A percentile compares a stretch with the other conserved stretches of the same genome.
Evolutionary conservation across 2,329 filamentous ascomycete genomes (phyloP).

Genomic region (Lachnum nothofagi): DNA sequence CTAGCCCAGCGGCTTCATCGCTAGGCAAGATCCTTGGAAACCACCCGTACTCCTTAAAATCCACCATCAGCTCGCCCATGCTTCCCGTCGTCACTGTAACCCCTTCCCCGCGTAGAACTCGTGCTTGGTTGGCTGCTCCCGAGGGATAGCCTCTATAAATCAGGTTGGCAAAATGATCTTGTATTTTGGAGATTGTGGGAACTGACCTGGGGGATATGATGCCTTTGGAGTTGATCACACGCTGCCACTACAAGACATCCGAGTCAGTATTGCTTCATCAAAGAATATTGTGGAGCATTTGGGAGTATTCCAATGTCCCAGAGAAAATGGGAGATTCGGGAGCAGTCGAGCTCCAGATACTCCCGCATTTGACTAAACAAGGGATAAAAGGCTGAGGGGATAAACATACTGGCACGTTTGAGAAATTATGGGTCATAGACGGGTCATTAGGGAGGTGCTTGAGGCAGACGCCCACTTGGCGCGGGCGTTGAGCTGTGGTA

Average conservation of each 20-base stretch:
- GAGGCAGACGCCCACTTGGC: slow-evolving; percentile 85
- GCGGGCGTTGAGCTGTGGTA: slow-evolving; percentile 58
- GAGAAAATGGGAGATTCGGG: no score
- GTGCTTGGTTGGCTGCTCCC: slow-evolving; percentile 34
- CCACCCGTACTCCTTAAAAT: slow-evolving; percentile 36
- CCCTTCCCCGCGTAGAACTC: slow-evolving; percentile 33
- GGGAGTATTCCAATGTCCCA: no score
- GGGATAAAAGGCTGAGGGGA: no score
- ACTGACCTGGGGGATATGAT: slow-evolving; percentile 74
- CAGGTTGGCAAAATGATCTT: neutral
- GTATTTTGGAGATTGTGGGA: neutral
- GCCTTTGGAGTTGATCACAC: slow-evolving; percentile 84
- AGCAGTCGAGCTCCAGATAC: no score
- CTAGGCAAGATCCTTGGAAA: slow-evolving; percentile 37
- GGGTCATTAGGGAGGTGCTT: slow-evolving; percentile 68
- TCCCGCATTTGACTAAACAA: no score
- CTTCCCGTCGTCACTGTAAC: slow-evolving; percentile 32
- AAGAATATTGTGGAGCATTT: no score
- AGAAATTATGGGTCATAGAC: slow-evolving; percentile 57
- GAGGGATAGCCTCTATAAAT: slow-evolving; percentile 29
- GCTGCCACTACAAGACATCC: no score
- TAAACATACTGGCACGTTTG: slow-evolving; percentile 86
- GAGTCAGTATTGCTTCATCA: no score
- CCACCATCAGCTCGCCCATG: slow-evolving; percentile 33
- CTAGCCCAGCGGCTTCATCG: slow-evolving; percentile 24